Conservation (phyloP, 2,329 filamentous ascomycete genomes). For the Trichoderma hamatum region DNA sequence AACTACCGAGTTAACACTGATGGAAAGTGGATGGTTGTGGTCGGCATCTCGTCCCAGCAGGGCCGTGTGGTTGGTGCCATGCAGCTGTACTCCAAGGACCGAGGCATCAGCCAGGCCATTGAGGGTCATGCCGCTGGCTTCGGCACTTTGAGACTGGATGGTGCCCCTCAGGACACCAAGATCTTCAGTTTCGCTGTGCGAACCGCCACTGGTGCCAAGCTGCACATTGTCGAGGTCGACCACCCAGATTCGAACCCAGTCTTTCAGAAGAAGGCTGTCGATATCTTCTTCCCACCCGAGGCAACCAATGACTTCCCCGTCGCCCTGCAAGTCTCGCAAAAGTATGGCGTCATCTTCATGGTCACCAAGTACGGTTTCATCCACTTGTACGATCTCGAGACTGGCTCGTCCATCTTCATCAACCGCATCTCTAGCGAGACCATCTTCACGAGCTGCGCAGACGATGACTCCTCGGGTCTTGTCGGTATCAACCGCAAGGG, state of each 20-base stretch:
- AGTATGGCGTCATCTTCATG: slow-evolving; percentile 95
- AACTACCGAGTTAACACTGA: slow-evolving; percentile 97
- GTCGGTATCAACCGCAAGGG: slow-evolving; percentile 97
- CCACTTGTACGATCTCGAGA: slow-evolving; percentile 96
- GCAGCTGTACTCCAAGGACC: slow-evolving; percentile 95
- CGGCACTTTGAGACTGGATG: slow-evolving; percentile 84
- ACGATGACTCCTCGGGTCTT: slow-evolving; percentile 82
- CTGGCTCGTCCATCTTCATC: slow-evolving; percentile 96
- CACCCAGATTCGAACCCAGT: slow-evolving; percentile 85
- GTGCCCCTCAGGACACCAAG: slow-evolving; percentile 87
- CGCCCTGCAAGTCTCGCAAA: slow-evolving; percentile 93
- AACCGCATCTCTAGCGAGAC: slow-evolving; percentile 99
- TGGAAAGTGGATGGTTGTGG: slow-evolving; percentile 97
- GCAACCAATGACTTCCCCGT: slow-evolving; percentile 97
- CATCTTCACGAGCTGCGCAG: slow-evolving; percentile 90
- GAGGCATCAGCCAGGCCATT: slow-evolving; percentile 96
- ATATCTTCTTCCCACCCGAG: slow-evolving; percentile 96
- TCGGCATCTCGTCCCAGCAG: slow-evolving; percentile 92
- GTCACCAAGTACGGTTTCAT: slow-evolving; percentile 99
- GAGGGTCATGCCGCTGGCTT: slow-evolving; percentile 97
- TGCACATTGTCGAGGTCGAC: slow-evolving; percentile 97
- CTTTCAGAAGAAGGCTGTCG: slow-evolving; percentile 94
- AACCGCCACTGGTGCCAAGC: slow-evolving; percentile 84
- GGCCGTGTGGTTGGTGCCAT: slow-evolving; percentile 93
- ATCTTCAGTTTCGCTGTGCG: slow-evolving; percentile 96